Evolutionary conservation across 2,329 filamentous ascomycete species (phyloP).

Genomic region (Pestalotiopsis sp.): DNA sequence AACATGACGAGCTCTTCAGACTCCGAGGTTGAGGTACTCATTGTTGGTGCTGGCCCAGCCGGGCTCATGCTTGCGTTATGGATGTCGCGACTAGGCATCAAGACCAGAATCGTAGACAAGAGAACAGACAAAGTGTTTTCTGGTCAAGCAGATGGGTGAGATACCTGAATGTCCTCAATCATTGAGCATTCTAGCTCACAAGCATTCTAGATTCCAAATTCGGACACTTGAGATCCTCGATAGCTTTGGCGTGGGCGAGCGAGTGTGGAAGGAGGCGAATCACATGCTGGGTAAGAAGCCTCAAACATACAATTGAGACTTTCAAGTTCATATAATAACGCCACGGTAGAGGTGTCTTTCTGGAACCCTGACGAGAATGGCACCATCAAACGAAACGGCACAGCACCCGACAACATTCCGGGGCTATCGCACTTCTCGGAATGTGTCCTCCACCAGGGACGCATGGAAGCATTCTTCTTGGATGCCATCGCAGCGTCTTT

Average conservation of each 20-base stretch:
- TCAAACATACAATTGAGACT: background rate
- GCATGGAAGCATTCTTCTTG: conserved; percentile 61
- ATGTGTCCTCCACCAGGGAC: conserved; percentile 64
- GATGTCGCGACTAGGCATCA: conserved; percentile 43
- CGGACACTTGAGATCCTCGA: conserved; percentile 76
- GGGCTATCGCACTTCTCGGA: conserved; percentile 60
- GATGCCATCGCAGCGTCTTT: conserved; percentile 48
- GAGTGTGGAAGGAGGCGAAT: conserved; percentile 67
- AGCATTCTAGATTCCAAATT: conserved; percentile 50
- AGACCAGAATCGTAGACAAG: conserved; percentile 49
- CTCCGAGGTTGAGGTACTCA: conserved; percentile 32
- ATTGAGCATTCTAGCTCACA: background rate
- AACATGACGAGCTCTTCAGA: conserved; percentile 6
- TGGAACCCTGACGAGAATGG: conserved; percentile 67
- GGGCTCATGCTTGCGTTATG: conserved; percentile 47
- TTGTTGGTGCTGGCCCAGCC: conserved; percentile 44
- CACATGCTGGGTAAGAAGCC: conserved; percentile 60
- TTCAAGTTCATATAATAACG: background rate
- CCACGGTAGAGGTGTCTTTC: conserved; percentile 34
- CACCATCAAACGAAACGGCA: conserved; percentile 47
- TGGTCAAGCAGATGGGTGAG: conserved; percentile 48
- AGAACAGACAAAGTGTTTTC: conserved; percentile 40
- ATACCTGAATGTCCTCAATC: background rate
- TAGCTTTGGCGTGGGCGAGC: conserved; percentile 68
- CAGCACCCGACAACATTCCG: conserved; percentile 51